Conservation (phyloP, 441 rosid genomes). For the Breynia disticha region DNA sequence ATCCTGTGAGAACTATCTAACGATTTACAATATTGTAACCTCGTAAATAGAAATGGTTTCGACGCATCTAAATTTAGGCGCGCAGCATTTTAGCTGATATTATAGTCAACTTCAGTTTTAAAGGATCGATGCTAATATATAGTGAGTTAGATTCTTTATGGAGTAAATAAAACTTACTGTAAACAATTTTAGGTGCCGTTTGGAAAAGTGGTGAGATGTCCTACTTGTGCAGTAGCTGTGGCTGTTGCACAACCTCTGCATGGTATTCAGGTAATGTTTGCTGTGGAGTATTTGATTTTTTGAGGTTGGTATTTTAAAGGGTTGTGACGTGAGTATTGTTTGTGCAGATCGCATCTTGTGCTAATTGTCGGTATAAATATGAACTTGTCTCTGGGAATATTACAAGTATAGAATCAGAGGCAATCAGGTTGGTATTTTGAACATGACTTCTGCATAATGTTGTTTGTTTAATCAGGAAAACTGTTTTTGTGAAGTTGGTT, state of each 20-base stretch:
- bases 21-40: too few relatives aligned
- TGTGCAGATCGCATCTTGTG: slow-evolving; percentile 68
- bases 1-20: too few relatives aligned
- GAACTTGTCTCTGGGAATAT: slow-evolving; percentile 91
- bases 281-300: too few relatives aligned
- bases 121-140: too few relatives aligned
- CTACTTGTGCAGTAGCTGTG: slow-evolving; percentile 66
- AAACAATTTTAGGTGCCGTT: slow-evolving; percentile 89
- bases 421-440: slow-evolving; percentile 56
- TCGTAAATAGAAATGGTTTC: too few relatives aligned
- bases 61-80: too few relatives aligned
- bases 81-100: too few relatives aligned
- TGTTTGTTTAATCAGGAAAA: not conserved
- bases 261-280: slow-evolving; percentile 59
- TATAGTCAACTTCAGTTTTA: too few relatives aligned
- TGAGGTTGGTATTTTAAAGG: not conserved
- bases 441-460: not conserved
- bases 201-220: slow-evolving; percentile 90
- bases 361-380: slow-evolving; percentile 78
- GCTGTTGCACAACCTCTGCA: slow-evolving; percentile 84
- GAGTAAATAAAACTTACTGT: too few relatives aligned
- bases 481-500: too few relatives aligned
- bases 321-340: not conserved
- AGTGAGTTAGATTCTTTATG: too few relatives aligned
- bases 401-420: slow-evolving; percentile 62